phyloP scores from a whole-genome alignment of 2,329 filamentous ascomycete genomes.

The Colletotrichum shisoi region DNA sequence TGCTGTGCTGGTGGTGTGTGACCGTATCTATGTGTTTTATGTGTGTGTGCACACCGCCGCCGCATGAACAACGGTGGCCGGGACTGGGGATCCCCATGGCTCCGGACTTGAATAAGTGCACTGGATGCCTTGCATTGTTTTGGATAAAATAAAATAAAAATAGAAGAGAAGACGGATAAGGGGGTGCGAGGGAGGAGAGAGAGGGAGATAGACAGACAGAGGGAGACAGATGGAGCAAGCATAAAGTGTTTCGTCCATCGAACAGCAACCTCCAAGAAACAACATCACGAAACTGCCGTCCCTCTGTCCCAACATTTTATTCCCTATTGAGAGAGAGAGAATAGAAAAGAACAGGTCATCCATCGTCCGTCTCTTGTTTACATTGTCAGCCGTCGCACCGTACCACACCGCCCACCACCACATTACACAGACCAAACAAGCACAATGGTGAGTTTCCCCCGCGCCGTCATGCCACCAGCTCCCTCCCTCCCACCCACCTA shows the following conservation, averaged over 20 bases:
- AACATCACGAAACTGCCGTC: slow-evolving; percentile 14
- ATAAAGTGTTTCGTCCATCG: slow-evolving; percentile 38
- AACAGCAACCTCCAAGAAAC: slow-evolving; percentile 33
- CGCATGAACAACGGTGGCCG: slow-evolving; percentile 36
- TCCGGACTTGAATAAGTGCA: slow-evolving; percentile 2
- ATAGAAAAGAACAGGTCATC: not conserved
- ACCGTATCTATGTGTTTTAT: not conserved
- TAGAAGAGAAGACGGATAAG: slow-evolving; percentile 14
- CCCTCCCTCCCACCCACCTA: not conserved
- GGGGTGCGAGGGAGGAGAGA: slow-evolving; percentile 10
- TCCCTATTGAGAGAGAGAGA: not conserved
- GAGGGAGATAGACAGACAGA: not conserved
- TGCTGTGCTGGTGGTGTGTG: too few relatives aligned
- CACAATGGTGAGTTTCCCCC: slow-evolving; percentile 50
- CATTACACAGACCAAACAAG: slow-evolving; percentile 42
- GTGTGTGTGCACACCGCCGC: slow-evolving; percentile 24
- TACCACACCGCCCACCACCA: not conserved
- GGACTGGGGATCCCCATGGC: slow-evolving; percentile 37
- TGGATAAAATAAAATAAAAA: slow-evolving; percentile 28
- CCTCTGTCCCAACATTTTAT: not conserved
- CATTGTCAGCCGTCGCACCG: not conserved
- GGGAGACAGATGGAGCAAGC: not conserved
- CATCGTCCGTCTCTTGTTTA: not conserved
- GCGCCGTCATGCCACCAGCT: not conserved
- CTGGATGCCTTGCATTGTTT: slow-evolving; percentile 22